Percentiles rank a stretch among this genome's conserved stretches.
These are phyloP conservation scores for Setaria viridis DNA, from an alignment of 202 grass and related monocot species.

Conservation along the genomic window DNA sequence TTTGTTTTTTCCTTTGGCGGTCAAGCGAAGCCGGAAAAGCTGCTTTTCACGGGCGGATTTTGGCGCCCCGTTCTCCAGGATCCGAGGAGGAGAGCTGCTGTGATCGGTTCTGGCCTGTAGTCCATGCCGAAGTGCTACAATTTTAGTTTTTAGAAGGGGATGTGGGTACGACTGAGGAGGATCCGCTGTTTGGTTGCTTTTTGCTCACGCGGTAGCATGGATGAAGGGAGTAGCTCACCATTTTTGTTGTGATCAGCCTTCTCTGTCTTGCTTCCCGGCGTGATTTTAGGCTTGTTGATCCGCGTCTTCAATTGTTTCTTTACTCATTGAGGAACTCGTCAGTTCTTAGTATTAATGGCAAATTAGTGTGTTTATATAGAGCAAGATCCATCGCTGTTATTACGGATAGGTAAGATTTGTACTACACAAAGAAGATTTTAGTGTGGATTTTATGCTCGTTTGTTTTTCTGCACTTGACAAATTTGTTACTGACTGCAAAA, in stretches of 20 bases:
- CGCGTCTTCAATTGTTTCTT: not conserved
- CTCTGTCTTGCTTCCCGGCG: not conserved
- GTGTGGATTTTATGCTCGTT: not conserved
- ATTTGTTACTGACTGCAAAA: conserved; percentile 26
- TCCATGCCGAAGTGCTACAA: not conserved
- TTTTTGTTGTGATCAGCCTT: conserved; percentile 8
- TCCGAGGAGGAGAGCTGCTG: not conserved
- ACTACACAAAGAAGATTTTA: no score
- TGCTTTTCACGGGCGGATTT: not conserved
- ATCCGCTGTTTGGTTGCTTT: conserved; percentile 20
- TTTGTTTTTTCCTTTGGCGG: not conserved
- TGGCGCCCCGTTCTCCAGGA: not conserved
- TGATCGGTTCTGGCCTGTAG: not conserved
- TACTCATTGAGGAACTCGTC: not conserved
- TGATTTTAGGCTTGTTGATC: not conserved
- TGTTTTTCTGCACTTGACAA: not conserved
- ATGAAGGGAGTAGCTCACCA: not conserved
- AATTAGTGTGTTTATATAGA: not conserved
- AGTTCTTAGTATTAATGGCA: not conserved
- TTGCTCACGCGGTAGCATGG: not conserved
- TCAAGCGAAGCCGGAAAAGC: not conserved
- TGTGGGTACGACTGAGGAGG: not conserved
- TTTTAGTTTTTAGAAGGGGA: not conserved
- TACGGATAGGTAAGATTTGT: not conserved
- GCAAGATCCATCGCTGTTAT: not conserved